Percentiles rank a stretch among this genome's conserved stretches.
These are phyloP conservation scores for Aegilops umbellulata DNA, from an alignment of 176 grass and related monocot species.

Conservation along the genomic window DNA sequence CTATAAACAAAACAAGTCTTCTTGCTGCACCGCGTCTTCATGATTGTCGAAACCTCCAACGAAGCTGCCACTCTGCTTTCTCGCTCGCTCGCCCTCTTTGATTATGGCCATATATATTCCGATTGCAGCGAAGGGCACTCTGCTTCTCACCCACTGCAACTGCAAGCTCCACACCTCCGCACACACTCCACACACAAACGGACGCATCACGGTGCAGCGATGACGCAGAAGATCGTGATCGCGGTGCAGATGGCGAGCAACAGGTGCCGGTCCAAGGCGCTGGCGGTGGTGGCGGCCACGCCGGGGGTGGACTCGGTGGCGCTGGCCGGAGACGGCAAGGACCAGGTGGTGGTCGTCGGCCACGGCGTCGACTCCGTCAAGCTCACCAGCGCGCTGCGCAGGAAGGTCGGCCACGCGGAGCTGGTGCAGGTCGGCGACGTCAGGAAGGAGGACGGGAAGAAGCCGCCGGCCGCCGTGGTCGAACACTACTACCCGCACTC, in stretches of 20 bases:
- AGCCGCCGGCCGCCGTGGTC: not conserved
- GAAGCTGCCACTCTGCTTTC: not conserved
- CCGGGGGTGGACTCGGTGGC: slow-evolving; percentile 36
- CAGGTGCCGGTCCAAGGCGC: slow-evolving; percentile 56
- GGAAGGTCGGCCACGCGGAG: slow-evolving; percentile 30
- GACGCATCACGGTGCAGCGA: not conserved
- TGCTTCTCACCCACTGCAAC: not conserved
- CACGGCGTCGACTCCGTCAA: slow-evolving; percentile 47
- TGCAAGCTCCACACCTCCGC: not conserved
- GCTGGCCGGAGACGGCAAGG: slow-evolving; percentile 33
- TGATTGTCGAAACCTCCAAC: too few relatives aligned
- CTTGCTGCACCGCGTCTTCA: too few relatives aligned
- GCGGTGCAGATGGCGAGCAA: slow-evolving; percentile 45
- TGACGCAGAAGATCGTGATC: slow-evolving; percentile 56
- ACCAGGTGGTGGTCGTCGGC: slow-evolving; percentile 46
- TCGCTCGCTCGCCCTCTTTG: not conserved
- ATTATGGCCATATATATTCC: not conserved
- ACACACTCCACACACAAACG: not conserved
- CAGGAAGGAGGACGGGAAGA: slow-evolving; percentile 3
- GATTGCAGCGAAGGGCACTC: not conserved
- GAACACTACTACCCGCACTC: not conserved
- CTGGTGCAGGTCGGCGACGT: slow-evolving; percentile 35
- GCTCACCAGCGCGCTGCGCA: slow-evolving; percentile 41
- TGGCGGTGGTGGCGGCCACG: slow-evolving; percentile 30
- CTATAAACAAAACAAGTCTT: too few relatives aligned